phyloP scores from a whole-genome alignment of 495 filamentous ascomycete species.

The Niebla homalea region DNA sequence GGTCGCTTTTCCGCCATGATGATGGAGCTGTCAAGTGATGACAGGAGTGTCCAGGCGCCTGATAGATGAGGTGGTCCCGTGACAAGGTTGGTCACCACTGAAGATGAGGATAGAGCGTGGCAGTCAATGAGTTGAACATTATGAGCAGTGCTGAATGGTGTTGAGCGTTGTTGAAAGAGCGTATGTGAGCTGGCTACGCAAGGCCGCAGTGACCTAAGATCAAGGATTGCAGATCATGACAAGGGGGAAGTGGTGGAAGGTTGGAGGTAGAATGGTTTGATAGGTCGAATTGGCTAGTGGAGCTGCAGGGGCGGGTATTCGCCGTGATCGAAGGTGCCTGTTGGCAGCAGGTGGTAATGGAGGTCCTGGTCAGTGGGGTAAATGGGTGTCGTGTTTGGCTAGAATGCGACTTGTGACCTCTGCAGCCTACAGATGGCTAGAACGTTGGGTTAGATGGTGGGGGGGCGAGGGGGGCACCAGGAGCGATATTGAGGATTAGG shows the following conservation, averaged over 20 bases:
- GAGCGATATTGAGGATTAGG: too few relatives aligned
- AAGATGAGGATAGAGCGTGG: conserved; percentile 32
- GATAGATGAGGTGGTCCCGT: conserved; percentile 1
- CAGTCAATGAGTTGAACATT: conserved; percentile 34
- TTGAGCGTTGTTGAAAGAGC: conserved; percentile 4
- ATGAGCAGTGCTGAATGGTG: conserved; percentile 5
- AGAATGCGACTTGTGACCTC: too few relatives aligned
- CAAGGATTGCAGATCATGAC: conserved; percentile 3
- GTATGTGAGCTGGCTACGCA: conserved; percentile 1
- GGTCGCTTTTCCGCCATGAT: conserved; percentile 29
- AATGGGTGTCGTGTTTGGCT: too few relatives aligned
- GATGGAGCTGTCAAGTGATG: conserved; percentile 6
- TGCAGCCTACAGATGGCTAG: too few relatives aligned
- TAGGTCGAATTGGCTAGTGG: too few relatives aligned
- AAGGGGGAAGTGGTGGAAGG: conserved; percentile 9
- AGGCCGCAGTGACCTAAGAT: not conserved
- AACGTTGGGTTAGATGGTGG: too few relatives aligned
- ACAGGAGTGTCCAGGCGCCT: not conserved
- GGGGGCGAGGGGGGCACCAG: too few relatives aligned
- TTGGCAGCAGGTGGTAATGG: too few relatives aligned
- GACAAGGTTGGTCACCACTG: conserved; percentile 25
- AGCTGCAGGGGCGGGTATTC: too few relatives aligned
- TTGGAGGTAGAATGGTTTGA: not conserved
- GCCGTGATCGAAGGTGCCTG: too few relatives aligned
- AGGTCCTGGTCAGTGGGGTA: too few relatives aligned